Conservation (phyloP, 371 early-diverging fungal species). For the Lichtheimia corymbifera region DNA sequence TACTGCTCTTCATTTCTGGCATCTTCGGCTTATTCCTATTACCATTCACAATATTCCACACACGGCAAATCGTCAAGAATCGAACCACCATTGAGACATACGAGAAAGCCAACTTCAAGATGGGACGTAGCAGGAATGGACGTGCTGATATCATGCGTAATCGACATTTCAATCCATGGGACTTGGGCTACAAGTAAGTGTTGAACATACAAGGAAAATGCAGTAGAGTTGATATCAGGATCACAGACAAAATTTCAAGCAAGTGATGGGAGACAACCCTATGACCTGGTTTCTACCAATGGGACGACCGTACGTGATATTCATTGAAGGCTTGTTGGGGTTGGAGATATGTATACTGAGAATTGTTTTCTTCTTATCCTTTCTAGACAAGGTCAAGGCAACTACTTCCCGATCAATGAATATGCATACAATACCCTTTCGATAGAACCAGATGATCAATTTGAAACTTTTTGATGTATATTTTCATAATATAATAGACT, state of each 20-base stretch:
- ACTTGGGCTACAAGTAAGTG: slow-evolving; percentile 49
- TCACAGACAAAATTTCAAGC: slow-evolving; percentile 42
- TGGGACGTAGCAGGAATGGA: slow-evolving; percentile 22
- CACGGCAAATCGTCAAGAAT: slow-evolving; percentile 55
- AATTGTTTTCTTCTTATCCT: not conserved
- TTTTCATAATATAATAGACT: no score
- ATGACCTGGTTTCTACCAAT: slow-evolving; percentile 64
- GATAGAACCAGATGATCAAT: slow-evolving; percentile 29
- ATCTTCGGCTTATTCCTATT: slow-evolving; percentile 63
- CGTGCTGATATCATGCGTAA: slow-evolving; percentile 43
- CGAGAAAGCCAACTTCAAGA: slow-evolving; percentile 51
- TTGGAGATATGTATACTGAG: not conserved
- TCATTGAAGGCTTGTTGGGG: not conserved
- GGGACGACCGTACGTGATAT: slow-evolving; percentile 44
- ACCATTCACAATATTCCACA: slow-evolving; percentile 59
- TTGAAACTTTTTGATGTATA: slow-evolving; percentile 1
- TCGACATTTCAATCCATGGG: slow-evolving; percentile 63
- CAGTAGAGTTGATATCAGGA: slow-evolving; percentile 33
- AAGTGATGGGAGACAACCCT: slow-evolving; percentile 57
- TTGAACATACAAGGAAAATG: slow-evolving; percentile 57
- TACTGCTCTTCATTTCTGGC: slow-evolving; percentile 55
- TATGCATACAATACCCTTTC: slow-evolving; percentile 51
- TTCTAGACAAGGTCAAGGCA: slow-evolving; percentile 41
- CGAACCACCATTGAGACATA: slow-evolving; percentile 70
- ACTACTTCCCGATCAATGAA: slow-evolving; percentile 40